These are phyloP conservation scores for Phytophthora europaea DNA, from an alignment of 352 stramenopile species.

Conservation along the genomic window DNA sequence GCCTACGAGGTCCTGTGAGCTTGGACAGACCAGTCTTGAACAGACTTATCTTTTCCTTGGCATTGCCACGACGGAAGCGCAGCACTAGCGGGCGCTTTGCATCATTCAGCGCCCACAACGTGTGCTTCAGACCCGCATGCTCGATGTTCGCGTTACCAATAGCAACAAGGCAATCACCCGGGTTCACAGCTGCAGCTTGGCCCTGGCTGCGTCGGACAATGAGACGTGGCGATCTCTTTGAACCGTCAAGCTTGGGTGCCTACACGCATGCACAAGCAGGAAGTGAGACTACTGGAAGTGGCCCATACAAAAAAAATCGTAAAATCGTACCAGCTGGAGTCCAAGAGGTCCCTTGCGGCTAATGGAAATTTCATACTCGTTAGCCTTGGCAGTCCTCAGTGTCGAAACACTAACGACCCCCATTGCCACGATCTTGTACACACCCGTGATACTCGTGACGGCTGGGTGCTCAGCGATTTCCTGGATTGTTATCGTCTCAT, in stretches of 20 bases:
- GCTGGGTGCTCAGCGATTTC: slow-evolving; percentile 77
- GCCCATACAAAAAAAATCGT: neutral
- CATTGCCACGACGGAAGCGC: slow-evolving; percentile 83
- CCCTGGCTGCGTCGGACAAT: slow-evolving; percentile 82
- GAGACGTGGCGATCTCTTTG: slow-evolving; percentile 68
- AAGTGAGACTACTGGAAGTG: slow-evolving; percentile 13
- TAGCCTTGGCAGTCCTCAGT: slow-evolving; percentile 74
- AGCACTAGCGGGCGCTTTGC: slow-evolving; percentile 77
- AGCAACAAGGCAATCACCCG: slow-evolving; percentile 83
- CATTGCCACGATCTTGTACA: slow-evolving; percentile 87
- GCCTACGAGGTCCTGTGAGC: slow-evolving; percentile 41
- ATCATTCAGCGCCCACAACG: slow-evolving; percentile 87
- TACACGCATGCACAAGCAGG: slow-evolving; percentile 14
- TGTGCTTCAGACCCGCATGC: slow-evolving; percentile 87
- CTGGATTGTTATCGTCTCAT: slow-evolving; percentile 77
- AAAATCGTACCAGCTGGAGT: slow-evolving; percentile 64
- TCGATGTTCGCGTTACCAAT: slow-evolving; percentile 89
- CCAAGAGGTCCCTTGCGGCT: slow-evolving; percentile 65
- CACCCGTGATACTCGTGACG: slow-evolving; percentile 83
- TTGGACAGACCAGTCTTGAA: slow-evolving; percentile 60
- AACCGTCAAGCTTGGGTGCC: slow-evolving; percentile 55
- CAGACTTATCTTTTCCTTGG: slow-evolving; percentile 81
- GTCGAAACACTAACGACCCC: slow-evolving; percentile 84
- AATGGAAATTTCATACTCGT: slow-evolving; percentile 88
- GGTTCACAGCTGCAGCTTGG: slow-evolving; percentile 78